These are phyloP conservation scores for Pythium aristosporum DNA, from an alignment of 352 stramenopile genomes.

Conservation along the genomic window DNA sequence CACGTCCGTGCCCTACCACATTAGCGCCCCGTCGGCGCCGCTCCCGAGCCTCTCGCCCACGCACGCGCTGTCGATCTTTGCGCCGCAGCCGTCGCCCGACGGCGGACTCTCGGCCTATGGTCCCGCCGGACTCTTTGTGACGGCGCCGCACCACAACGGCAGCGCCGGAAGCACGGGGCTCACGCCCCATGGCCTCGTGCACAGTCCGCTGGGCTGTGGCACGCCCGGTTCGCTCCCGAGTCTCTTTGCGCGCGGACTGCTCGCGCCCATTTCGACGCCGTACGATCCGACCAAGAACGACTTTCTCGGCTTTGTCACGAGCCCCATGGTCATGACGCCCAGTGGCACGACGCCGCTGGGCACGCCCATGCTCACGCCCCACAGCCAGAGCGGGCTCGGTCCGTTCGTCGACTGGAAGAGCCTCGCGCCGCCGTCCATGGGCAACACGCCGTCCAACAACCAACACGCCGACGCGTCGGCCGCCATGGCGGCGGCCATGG, in stretches of 20 bases:
- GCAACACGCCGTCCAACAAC: constrained; percentile 16
- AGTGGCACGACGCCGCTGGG: constrained; percentile 22
- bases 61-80: constrained; percentile 32
- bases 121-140: constrained; percentile 19
- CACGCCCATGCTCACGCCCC: constrained; percentile 28
- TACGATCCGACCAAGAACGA: constrained; percentile 27
- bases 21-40: not conserved
- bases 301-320: constrained; percentile 25
- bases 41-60: constrained; percentile 25
- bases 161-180: not conserved
- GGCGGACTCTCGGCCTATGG: constrained; percentile 1
- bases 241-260: constrained; percentile 26
- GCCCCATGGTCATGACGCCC: constrained; percentile 22
- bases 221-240: constrained; percentile 27
- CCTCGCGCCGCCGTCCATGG: constrained; percentile 18
- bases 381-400: constrained; percentile 20
- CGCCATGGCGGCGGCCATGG: not conserved
- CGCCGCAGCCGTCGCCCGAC: constrained; percentile 25
- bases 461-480: constrained; percentile 1
- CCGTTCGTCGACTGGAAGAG: constrained; percentile 34
- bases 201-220: constrained; percentile 16
- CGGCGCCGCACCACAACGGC: constrained; percentile 18
- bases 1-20: constrained; percentile 23
- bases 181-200: constrained; percentile 11
- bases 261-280: constrained; percentile 30